These are phyloP conservation scores for Pyrus hybrid DNA, from an alignment of 331 rosid species.

Conservation along the genomic window DNA sequence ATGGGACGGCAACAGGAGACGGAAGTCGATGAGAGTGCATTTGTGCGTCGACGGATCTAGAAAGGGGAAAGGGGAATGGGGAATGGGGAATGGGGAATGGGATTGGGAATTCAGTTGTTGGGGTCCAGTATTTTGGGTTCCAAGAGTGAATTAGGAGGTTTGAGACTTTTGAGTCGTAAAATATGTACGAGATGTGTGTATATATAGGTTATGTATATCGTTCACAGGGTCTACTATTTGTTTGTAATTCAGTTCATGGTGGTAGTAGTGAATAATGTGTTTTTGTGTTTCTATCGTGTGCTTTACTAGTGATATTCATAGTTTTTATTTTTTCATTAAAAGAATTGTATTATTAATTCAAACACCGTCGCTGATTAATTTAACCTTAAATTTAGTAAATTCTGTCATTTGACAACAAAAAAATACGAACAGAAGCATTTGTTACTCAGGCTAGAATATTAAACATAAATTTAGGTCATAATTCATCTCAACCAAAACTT, in stretches of 20 bases:
- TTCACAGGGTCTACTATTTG: background rate
- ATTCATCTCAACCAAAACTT: no score
- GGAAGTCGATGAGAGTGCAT: conserved; percentile 29
- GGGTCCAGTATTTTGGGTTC: conserved; percentile 11
- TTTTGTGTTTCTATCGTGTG: background rate
- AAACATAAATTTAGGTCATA: no score
- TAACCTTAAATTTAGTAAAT: no score
- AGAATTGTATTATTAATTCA: no score
- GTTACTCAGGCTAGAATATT: no score
- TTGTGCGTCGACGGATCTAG: background rate
- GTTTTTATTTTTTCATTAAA: no score
- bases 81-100: background rate
- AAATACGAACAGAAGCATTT: no score
- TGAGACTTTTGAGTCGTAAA: background rate
- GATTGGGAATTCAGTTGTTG: conserved; percentile 11
- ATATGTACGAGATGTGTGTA: background rate
- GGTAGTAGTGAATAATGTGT: background rate
- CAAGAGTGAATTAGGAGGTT: background rate
- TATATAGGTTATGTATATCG: background rate
- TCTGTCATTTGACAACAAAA: no score
- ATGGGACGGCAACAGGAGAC: conserved; percentile 37
- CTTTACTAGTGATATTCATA: no score
- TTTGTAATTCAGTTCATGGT: background rate
- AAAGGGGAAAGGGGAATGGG: background rate
- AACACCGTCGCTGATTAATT: fast-evolving